Evolutionary conservation across 768 basidiomycete genomes (phyloP).

Genomic region (Rhizopogon salebrosus): DNA sequence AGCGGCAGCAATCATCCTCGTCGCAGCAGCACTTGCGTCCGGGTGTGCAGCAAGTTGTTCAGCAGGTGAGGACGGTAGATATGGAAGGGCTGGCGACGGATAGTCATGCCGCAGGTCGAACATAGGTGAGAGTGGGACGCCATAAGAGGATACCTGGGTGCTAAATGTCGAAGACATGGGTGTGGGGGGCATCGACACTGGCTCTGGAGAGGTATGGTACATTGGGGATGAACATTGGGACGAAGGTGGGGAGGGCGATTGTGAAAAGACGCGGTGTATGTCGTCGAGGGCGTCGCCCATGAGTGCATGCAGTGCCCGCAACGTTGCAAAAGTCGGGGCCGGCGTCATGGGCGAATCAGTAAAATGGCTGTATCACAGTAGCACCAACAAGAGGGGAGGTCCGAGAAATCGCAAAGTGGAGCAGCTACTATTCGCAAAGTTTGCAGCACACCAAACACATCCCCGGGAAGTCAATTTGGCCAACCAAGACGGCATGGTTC

Average conservation of each 20-base stretch:
- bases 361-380: not conserved
- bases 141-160: constrained; percentile 1
- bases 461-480: no score
- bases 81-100: constrained; percentile 49
- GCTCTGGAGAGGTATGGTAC: constrained; percentile 25
- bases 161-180: constrained; percentile 26
- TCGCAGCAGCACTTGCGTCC: constrained; percentile 52
- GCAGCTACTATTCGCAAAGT: not conserved
- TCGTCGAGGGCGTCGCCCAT: constrained; percentile 66
- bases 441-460: not conserved
- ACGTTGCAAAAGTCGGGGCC: constrained; percentile 56
- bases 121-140: not conserved
- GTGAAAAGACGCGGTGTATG: constrained; percentile 55
- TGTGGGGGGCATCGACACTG: constrained; percentile 22
- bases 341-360: constrained; percentile 8
- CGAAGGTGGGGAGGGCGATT: constrained; percentile 11
- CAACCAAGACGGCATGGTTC: not conserved
- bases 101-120: constrained; percentile 34
- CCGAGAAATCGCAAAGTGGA: no score
- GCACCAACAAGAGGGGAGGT: not conserved
- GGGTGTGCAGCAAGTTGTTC: constrained; percentile 60
- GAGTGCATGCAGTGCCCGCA: constrained; percentile 60
- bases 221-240: constrained; percentile 15
- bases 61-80: constrained; percentile 37
- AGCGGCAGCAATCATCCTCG: constrained; percentile 62